Percentiles rank a stretch among this genome's conserved stretches.
These are phyloP conservation scores for Zygotorulaspora florentina DNA, from an alignment of 805 yeast species.

Conservation along the genomic window DNA sequence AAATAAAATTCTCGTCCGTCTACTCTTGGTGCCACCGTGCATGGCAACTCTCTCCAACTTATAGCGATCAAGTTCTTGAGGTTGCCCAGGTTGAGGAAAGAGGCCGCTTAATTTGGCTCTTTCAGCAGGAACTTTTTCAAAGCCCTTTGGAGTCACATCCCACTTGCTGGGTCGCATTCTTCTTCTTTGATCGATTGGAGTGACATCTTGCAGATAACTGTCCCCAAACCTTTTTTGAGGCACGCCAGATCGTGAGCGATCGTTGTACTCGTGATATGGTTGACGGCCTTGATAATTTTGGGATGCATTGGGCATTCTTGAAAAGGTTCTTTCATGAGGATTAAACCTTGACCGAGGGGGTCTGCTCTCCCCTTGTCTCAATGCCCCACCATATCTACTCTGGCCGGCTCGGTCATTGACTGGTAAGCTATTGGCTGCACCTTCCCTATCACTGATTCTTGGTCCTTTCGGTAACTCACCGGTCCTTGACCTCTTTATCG, in stretches of 20 bases:
- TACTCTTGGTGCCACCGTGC: slow-evolving; percentile 16
- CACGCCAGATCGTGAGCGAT: not conserved
- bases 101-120: slow-evolving; percentile 75
- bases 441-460: slow-evolving; percentile 12
- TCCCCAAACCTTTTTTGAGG: slow-evolving; percentile 2
- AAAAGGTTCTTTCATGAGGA: not conserved
- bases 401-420: not conserved
- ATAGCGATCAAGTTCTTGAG: slow-evolving; percentile 33
- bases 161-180: slow-evolving; percentile 50
- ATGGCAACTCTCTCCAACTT: slow-evolving; percentile 19
- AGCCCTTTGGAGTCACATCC: slow-evolving; percentile 70
- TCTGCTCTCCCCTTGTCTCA: not conserved
- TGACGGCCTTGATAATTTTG: not conserved
- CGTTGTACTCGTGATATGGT: slow-evolving; percentile 1
- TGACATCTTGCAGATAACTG: slow-evolving; percentile 37
- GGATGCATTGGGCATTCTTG: slow-evolving; percentile 2
- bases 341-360: not conserved
- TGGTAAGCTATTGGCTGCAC: not conserved
- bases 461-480: slow-evolving; percentile 11
- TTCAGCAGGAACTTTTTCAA: slow-evolving; percentile 68
- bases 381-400: not conserved
- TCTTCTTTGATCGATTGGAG: slow-evolving; percentile 49
- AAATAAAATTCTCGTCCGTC: slow-evolving; percentile 34
- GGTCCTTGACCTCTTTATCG: slow-evolving; percentile 14
- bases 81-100: slow-evolving; percentile 70